A percentile compares a stretch with the other conserved stretches of the same genome.
Conservation (phyloP, 2,329 filamentous ascomycete genomes). For the Botrytis sinoallii region DNA sequence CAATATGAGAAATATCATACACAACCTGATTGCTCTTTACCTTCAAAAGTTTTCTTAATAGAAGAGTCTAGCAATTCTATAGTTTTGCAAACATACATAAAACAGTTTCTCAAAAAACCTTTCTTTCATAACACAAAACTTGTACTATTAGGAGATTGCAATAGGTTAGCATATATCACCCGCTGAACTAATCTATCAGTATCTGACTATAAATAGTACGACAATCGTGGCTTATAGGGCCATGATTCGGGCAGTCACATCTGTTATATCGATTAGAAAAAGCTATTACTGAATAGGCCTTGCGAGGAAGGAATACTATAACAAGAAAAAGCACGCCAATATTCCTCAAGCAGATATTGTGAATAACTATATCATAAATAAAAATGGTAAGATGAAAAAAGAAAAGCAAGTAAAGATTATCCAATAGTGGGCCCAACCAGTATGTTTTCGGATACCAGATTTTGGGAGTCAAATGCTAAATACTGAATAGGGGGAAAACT, state of each 20-base stretch:
- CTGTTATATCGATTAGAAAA: constrained; percentile 2
- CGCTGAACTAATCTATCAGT: background rate
- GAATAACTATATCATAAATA: background rate
- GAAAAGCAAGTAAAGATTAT: constrained; percentile 1
- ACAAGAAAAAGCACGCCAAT: constrained; percentile 1
- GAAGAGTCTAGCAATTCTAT: background rate
- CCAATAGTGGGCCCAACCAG: background rate
- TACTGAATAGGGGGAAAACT: constrained; percentile 1
- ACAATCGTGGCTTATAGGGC: background rate
- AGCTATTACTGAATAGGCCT: constrained; percentile 2
- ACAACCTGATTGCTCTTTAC: background rate
- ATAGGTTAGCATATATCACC: background rate
- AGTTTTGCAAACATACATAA: background rate
- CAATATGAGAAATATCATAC: background rate
- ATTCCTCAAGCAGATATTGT: background rate
- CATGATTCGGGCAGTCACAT: background rate
- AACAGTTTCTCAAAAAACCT: background rate
- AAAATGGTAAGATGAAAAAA: constrained; percentile 1
- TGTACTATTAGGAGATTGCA: background rate
- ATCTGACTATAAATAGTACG: background rate
- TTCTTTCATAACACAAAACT: background rate
- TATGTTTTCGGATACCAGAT: background rate
- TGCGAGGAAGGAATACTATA: constrained; percentile 1
- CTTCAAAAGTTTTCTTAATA: background rate
- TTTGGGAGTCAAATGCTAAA: constrained; percentile 2